Evolutionary conservation across 2,329 filamentous ascomycete species (phyloP).

Genomic region (Penicillium griseofulvum): DNA sequence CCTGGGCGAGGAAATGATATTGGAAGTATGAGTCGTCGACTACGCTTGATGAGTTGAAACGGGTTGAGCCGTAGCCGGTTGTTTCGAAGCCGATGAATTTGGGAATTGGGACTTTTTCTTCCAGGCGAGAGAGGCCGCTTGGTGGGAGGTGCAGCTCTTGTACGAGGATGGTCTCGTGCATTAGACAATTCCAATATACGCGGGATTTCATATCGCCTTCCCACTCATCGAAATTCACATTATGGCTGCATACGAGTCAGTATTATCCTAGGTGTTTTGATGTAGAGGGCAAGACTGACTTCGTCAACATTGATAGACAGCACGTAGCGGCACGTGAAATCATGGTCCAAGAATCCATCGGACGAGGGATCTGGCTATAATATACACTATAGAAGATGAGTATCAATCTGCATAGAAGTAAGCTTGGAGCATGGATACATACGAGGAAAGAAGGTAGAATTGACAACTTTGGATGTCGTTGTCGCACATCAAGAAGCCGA

Average conservation of each 20-base stretch:
- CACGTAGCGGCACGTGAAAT: constrained; percentile 53
- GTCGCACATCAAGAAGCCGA: constrained; percentile 53
- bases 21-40: constrained; percentile 56
- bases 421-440: constrained; percentile 9
- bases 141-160: constrained; percentile 55
- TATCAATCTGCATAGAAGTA: neutral
- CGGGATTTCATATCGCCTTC: constrained; percentile 57
- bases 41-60: constrained; percentile 35
- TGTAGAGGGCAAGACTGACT: constrained; percentile 27
- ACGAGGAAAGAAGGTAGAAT: constrained; percentile 53
- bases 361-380: constrained; percentile 53
- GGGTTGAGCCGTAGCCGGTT: constrained; percentile 32
- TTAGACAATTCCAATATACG: constrained; percentile 56
- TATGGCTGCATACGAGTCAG: constrained; percentile 27
- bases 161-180: constrained; percentile 56
- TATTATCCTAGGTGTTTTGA: constrained; percentile 11
- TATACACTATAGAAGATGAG: constrained; percentile 38
- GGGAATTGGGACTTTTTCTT: constrained; percentile 53
- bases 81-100: constrained; percentile 51
- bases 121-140: constrained; percentile 51
- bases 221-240: constrained; percentile 50
- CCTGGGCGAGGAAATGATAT: constrained; percentile 58
- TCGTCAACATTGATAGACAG: constrained; percentile 49
- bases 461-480: constrained; percentile 53
- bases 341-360: constrained; percentile 55